Base-by-base conservation (phyloP, 2,329 filamentous ascomycete genomes). In the Claviceps purpurea region DNA sequence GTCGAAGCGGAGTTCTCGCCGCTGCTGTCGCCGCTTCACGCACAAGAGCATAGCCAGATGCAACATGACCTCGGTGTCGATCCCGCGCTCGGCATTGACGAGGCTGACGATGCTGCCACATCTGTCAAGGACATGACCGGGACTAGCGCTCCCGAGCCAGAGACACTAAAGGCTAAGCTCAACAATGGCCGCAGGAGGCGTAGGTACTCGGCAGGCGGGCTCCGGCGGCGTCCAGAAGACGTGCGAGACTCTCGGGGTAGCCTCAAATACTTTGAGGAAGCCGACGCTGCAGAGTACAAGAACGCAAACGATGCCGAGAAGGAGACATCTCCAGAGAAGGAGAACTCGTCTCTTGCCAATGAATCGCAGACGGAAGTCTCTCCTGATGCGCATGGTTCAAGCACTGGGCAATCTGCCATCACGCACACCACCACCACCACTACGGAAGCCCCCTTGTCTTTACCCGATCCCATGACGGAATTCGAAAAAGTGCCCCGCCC, bases 191-290 rank as follows among this genome's bases (percentile, higher is more conserved):
- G 76, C 50, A 76, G 74, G 54, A 81, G 79, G 63, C 79, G 90
- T 54, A 83, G 91, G 24, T 93, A 94, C 66, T 96, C 89, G 5
- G 90, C 89, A 48, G 88, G 88, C 57, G 89, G 89, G 5, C 75
- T 96, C 26, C 81, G 87, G 39, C 73, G 81, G 54, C 84, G 86
- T 61, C 85, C 87, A 24, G 73, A 78, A 52, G 86, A 89, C 56
- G 84, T 95, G 6, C 77, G 76, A 18, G 78, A 84, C 13, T 75
- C 79, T 10, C 75, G 85, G 50, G 85, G 88, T n/a, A 78, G 87
- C 56, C 74, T 96, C n/a, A 84, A 95, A 64, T 95, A 90, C 59
- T 90, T 86, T 60, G 89, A 95, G 61, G 87, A 94, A 59, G 88
- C 91, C 30, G 89, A 90, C 22, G 91, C 94, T 61, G 82, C 82